Evolutionary conservation across 495 filamentous ascomycete species (phyloP), one percentile per base, ranked within the genome.

Genomic region (Xylaria bambusicola): DNA sequence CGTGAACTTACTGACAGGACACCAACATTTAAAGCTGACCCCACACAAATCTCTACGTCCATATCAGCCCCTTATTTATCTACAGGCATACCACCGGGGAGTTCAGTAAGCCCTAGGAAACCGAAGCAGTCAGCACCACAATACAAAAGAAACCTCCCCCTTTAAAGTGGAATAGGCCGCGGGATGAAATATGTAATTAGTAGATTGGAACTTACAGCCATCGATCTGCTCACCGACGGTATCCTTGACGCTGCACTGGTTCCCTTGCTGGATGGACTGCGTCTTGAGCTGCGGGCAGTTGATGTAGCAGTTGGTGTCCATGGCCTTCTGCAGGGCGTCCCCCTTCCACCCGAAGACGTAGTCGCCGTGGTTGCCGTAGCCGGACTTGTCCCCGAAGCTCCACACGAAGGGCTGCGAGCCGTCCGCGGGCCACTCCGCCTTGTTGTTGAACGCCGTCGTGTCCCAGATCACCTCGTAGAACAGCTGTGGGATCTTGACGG

Each of bases 351-450:
- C 72, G 52, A 76, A 76, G 1, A 76, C 62, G 38, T 76, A 75
- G 59, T 77, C 73, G 4, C 73, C 75, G 62, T 77, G 74, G 44
- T 70, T 71, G 0, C 71, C 70, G 58, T 70, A 75, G 1, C 75
- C 75, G 27, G 8, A 33, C 8, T 33, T 51, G 52, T 79, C 69
- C 27, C 74, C 73, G 52, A 64, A 73, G 12, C 62, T 66, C 74
- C 75, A 80, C 9, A 79, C 72, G 66, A 80, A 79, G 8, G 77
- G 76, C 62, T 79, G 75, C 54, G 60, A 67, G 58, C 74, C 75
- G 48, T 74, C 72, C 31, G 60, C 62, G 24, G 75, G 75, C 74
- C 75, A 78, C 51, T 75, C 63, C 46, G 77, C 70, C 13, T 73
- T 70, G 61, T 73, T 62, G 61, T 73, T 75, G 49, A 74, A 76